Evolutionary conservation across 306 rosid species (phyloP), one percentile per base, ranked within the genome.

Genomic region (Begonia peltatifolia): DNA sequence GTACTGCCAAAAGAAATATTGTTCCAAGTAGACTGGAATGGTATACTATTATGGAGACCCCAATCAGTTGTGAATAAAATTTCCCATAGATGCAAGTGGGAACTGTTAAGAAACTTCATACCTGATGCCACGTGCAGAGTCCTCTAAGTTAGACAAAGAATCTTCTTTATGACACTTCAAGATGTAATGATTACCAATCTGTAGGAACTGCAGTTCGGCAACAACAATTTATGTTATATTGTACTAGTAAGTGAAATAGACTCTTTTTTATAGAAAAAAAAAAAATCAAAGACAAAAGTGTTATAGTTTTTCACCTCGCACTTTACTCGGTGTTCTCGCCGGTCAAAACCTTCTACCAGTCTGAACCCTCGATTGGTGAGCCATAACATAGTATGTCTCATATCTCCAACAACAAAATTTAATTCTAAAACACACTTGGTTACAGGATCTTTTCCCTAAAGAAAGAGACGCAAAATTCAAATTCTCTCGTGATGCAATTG

Each of bases 141-240:
- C 66, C 65, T 64, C 63, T 7, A 57, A 16, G 46, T 58, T 59
- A 72, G 81, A 73, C 55, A 80, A 70, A 59, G 71, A 63, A 47
- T 69, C 77, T 56, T 76, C 71, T 52, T 43, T 51, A 46, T 64
- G 44, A 69, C 73, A 74, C 67, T 76, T 73, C 68, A 71, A 52
- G 49, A 83, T 66, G 74, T 85, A 90, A 75, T 79, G 73, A 63
- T 68, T 68, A 60, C 94, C 95, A 65, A 90, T 85, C 76, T 76
- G 90, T 81, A 90, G 60, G 51, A 68, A 59, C 97, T 82, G 87
- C 73, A 68, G 71, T 66, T 51, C 44, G 71, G 59, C 30, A 41
- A 58, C 62, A 68, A 72, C 61, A 53, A 36, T 46, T 59, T 50
- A 10, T 47, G 41, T 41, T 58, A 59, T 62, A 48, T 15, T 14